Percentiles rank a stretch among this genome's conserved stretches.
phyloP scores from a whole-genome alignment of 1,284 basidiomycete species.

The Schizophyllum commune region DNA sequence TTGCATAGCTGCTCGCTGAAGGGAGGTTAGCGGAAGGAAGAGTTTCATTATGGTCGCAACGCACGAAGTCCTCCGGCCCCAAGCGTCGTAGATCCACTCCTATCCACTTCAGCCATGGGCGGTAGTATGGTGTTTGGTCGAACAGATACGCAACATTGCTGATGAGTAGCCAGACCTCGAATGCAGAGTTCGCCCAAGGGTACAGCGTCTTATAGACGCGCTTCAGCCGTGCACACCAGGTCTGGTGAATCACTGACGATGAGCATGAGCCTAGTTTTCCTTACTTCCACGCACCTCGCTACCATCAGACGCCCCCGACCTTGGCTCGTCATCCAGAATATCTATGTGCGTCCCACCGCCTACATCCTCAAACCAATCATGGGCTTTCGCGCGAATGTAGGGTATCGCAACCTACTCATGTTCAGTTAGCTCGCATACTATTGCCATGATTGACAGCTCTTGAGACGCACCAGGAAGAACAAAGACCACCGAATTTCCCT shows the following conservation, averaged over 20 bases:
- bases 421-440: constrained; percentile 40
- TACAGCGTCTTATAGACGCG: constrained; percentile 65
- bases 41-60: constrained; percentile 16
- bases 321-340: constrained; percentile 49
- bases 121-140: constrained; percentile 79
- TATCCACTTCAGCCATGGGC: constrained; percentile 87
- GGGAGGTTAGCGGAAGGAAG: constrained; percentile 6
- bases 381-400: constrained; percentile 82
- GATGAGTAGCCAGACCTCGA: constrained; percentile 76
- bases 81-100: constrained; percentile 78
- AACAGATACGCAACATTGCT: constrained; percentile 92
- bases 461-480: constrained; percentile 69
- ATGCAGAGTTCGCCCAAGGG: constrained; percentile 73
- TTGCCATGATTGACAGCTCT: background rate
- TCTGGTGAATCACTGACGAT: constrained; percentile 22
- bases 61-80: constrained; percentile 67
- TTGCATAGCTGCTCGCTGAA: constrained; percentile 31
- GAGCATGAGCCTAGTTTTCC: background rate
- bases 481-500: constrained; percentile 70
- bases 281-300: background rate
- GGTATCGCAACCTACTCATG: constrained; percentile 77
- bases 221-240: constrained; percentile 39
- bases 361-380: constrained; percentile 85
- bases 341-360: constrained; percentile 75
- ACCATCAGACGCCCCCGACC: constrained; percentile 16